Conservation (phyloP, 2,329 filamentous ascomycete genomes). For the Pseudopyrenochaeta lycopersici region DNA sequence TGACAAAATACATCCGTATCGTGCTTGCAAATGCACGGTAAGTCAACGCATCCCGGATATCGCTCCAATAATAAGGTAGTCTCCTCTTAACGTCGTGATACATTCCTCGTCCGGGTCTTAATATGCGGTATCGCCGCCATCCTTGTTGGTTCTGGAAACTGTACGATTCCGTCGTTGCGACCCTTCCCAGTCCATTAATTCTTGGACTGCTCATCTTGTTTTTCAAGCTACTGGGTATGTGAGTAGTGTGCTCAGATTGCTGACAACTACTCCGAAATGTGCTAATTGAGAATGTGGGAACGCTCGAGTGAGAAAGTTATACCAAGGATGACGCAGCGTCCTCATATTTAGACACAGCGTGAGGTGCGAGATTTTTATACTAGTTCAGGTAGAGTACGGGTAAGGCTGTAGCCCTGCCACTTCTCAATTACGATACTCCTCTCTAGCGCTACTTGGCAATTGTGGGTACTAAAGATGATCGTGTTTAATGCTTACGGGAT, state of each 20-base stretch:
- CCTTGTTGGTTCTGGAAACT: conserved; percentile 49
- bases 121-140: conserved; percentile 53
- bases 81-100: conserved; percentile 63
- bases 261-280: neutral
- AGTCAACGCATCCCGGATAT: conserved; percentile 63
- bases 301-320: neutral
- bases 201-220: neutral
- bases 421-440: neutral
- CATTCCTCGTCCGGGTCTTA: conserved; percentile 62
- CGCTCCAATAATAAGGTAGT: conserved; percentile 65
- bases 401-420: neutral
- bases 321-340: neutral
- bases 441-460: conserved; percentile 5
- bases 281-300: neutral
- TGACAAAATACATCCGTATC: conserved; percentile 68
- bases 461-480: conserved; percentile 2
- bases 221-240: too few relatives aligned
- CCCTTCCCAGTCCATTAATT: conserved; percentile 15
- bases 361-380: conserved; percentile 2
- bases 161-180: conserved; percentile 37
- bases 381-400: neutral
- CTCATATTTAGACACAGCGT: neutral
- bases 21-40: conserved; percentile 65
- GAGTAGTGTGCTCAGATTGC: too few relatives aligned
- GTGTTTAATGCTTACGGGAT: too few relatives aligned